Base-by-base conservation (phyloP, 345 rosid genomes). In the Hibiscus mutabilis region DNA sequence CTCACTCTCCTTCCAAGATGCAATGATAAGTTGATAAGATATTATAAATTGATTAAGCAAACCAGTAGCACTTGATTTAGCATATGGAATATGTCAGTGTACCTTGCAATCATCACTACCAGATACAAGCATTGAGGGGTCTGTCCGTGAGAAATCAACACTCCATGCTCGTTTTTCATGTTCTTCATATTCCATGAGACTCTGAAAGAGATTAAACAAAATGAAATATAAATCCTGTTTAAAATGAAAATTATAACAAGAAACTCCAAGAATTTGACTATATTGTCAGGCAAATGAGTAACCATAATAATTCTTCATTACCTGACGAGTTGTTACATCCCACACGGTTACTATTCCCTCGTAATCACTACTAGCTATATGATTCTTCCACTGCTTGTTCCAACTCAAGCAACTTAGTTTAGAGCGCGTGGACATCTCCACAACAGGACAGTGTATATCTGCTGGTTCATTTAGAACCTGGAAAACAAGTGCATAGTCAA, bases 131-230 rank as follows among this genome's bases (percentile, higher is more conserved):
- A 90, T 88, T 8, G 98, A 85, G 10, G 98, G 97, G 68, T 95
- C 99, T 10, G 92, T 88, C 64, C 83, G 79, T 60, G 98, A 95
- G 81, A 92, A 95, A 79, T 95, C 99, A 78, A 95, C 99, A 82
- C 99, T 92, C 99, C 99, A 95, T 53, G 99, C 99, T 49, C 98
- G 97, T 75, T 92, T 95, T 75, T 92, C 97, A 77, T 95, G 99
- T 82, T 95, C 99, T 83, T 95, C 99, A 76, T 92, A 95, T 82
- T 92, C 96, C 99, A 90, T 89, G 66, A 95, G 84, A 85, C 91
- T 86, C 98, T 95, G 68, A 46, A 61, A 70, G 33, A 4, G 12
- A 52, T 52, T 52, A 57, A 69, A 58, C 19, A 33, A 46, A 16
- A 24, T 51, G 60, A 64, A 21, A 53, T 22, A 44, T 62, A 69